A percentile compares a stretch with the other conserved stretches of the same genome.
phyloP scores from a whole-genome alignment of 2,329 filamentous ascomycete species.

The Verticillium albo-atrum region DNA sequence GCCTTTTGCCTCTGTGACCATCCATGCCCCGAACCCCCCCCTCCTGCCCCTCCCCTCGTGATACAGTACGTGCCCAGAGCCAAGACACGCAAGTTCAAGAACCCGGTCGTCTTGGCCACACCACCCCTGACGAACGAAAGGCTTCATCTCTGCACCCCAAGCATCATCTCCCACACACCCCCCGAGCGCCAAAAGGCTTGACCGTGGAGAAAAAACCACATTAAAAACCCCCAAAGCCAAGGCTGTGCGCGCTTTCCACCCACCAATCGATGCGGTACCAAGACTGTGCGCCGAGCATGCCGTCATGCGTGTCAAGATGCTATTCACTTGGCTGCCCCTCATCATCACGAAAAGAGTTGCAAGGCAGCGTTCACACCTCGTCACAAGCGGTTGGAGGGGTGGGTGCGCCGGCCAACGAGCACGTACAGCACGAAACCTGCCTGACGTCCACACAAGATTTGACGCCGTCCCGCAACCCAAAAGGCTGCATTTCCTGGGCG shows the following conservation, averaged over 20 bases:
- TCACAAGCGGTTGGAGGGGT: no score
- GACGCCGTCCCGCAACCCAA: not conserved
- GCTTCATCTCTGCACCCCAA: not conserved
- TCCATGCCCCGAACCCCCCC: not conserved
- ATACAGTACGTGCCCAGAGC: not conserved
- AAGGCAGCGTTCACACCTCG: no score
- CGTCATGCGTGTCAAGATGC: not conserved
- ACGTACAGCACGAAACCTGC: not conserved
- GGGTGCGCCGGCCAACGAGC: not conserved
- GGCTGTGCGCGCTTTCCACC: not conserved
- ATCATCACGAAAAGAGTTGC: no score
- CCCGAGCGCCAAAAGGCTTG: not conserved
- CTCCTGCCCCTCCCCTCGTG: not conserved
- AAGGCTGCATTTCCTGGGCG: not conserved
- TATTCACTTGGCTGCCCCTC: not conserved
- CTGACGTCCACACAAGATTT: not conserved
- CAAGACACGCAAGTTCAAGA: not conserved
- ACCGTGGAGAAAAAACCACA: not conserved
- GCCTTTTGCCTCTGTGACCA: not conserved
- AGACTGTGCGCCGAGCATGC: not conserved
- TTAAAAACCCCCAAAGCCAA: not conserved
- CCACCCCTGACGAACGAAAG: not conserved
- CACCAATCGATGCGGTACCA: not conserved
- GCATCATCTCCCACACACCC: not conserved
- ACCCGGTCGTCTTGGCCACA: not conserved